Percentiles rank a stretch among this genome's conserved stretches.
Evolutionary conservation across 2,329 filamentous ascomycete genomes (phyloP).

Genomic region (Exophiala xenobiotica): DNA sequence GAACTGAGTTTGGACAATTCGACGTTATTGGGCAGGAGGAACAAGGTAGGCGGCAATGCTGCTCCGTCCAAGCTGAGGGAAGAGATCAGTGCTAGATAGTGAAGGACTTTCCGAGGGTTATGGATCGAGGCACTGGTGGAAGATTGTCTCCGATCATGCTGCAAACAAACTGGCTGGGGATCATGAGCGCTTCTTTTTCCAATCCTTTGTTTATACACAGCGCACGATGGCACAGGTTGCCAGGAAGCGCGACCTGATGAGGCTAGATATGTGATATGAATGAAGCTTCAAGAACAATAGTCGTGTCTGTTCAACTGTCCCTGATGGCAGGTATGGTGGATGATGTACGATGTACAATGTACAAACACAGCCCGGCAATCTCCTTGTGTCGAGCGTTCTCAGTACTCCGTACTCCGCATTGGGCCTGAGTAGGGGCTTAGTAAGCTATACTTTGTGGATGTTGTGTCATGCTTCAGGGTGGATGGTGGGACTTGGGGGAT

Average conservation of each 20-base stretch:
- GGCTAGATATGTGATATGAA: not conserved
- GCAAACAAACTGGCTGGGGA: not conserved
- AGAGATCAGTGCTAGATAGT: constrained; percentile 28
- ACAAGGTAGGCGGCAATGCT: constrained; percentile 24
- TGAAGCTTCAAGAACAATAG: not conserved
- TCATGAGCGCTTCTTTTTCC: not conserved
- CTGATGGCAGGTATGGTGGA: no score
- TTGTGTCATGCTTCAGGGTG: no score
- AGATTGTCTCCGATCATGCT: not conserved
- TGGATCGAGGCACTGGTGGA: not conserved
- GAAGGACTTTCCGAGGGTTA: not conserved
- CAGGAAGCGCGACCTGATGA: not conserved
- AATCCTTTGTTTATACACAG: not conserved
- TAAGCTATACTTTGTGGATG: no score
- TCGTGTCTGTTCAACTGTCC: not conserved
- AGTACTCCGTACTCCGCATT: no score
- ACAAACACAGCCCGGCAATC: no score
- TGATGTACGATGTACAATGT: no score
- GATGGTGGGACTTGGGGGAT: no score
- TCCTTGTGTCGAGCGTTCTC: no score
- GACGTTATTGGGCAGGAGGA: constrained; percentile 74
- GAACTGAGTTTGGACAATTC: constrained; percentile 90
- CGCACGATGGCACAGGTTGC: not conserved
- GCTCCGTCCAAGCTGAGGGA: constrained; percentile 30
- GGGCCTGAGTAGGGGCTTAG: no score